Evolutionary conservation across 73 alveolate species (phyloP).

Genomic region (Paramecium sexaurelia): DNA sequence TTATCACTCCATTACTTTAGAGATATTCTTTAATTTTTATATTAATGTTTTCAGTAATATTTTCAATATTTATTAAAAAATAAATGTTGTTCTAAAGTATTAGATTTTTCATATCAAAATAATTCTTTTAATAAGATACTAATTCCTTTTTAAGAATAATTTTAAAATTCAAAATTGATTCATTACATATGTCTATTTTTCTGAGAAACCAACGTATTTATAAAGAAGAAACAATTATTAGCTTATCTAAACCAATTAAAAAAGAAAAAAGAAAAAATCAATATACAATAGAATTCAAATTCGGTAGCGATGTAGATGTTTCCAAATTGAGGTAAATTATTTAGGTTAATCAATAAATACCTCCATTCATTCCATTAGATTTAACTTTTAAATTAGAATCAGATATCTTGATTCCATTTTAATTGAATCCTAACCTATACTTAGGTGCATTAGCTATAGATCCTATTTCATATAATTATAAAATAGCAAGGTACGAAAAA

Average conservation of each 20-base stretch:
- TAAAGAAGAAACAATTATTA: neutral
- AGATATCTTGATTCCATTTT: neutral
- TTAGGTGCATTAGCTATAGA: neutral
- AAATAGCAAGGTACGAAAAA: neutral
- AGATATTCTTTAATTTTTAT: neutral
- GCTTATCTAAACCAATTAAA: neutral
- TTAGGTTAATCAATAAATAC: neutral
- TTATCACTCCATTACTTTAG: neutral
- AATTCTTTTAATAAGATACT: neutral
- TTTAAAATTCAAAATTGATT: neutral
- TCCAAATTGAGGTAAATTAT: neutral
- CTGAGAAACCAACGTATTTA: neutral
- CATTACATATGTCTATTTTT: neutral
- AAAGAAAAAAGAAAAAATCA: conserved; percentile 3
- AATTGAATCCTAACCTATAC: neutral
- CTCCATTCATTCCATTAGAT: neutral
- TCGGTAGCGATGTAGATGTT: neutral
- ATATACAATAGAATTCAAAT: conserved; percentile 7
- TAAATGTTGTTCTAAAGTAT: too few species aligned
- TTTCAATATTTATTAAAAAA: too few species aligned
- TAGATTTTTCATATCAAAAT: neutral
- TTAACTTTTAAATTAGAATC: neutral
- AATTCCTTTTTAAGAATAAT: neutral
- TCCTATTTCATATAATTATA: neutral
- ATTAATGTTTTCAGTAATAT: neutral